Evolutionary conservation across 2,329 filamentous ascomycete genomes (phyloP), one percentile per base, ranked within the genome.

Genomic region (Penicillium sp.): DNA sequence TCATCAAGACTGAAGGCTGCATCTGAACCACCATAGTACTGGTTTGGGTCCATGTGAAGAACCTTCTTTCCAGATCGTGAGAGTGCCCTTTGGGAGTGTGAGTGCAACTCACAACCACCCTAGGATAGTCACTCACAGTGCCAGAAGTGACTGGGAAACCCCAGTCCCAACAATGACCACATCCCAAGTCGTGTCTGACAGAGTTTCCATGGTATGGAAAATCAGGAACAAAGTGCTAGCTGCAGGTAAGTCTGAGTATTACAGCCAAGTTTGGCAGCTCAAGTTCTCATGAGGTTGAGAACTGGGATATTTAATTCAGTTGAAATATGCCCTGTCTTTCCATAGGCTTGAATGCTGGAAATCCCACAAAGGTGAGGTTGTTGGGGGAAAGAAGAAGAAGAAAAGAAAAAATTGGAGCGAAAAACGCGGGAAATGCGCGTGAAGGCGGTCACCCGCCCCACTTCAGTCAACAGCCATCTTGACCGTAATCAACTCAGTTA

Each of bases 11-110:
- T 93, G 58, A 97, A 80, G 2, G 88, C 88, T 55, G 91, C 89
- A 65, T 95, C 88, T 34, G 83, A 69, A 46, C 86, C 87, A 61
- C 91, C 91, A 72, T 97, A 97, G 70, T 88, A 95, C 54, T 83
- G 77, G 72, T 95, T 90, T 56, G 80, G 79, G 66, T 97, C 91
- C 66, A 96, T 75, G 68, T 97, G 91, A 53, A 97, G 79, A 58
- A 96, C 81, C 62, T 88, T 93, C 76, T 95, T 95, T 66, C 83
- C 84, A 55, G 89, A 95, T 64, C 90, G 85, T 59, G 91, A 97
- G 61, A 97, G 79, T 63, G 91, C 86, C 78, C 91, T 97, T 58
- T 56, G 63, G 66, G 69, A 63, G 66, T 71, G 55, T 53, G 72
- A 69, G 83, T 88, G 80, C 73, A 49, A 29, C 46, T 35, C 45